Base-by-base conservation (phyloP, 1,284 basidiomycete species). In the Cutaneotrichosporon sp. region DNA sequence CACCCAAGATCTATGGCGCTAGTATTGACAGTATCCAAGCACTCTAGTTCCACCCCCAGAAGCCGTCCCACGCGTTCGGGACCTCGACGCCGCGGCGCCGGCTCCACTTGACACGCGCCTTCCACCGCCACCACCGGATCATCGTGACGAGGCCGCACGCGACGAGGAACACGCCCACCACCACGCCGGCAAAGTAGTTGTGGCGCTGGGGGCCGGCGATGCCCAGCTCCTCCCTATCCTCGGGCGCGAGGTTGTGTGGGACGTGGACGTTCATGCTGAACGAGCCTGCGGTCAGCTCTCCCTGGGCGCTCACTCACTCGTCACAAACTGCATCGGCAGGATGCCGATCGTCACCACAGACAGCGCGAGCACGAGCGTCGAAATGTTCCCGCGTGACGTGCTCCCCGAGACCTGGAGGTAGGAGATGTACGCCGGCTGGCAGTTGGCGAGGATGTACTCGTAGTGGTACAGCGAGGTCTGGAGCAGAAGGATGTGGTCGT, bases 401-500 rank as follows among this genome's bases (percentile, higher is more conserved):
- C 84, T 83, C 49, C 88, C 85, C 11, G 84, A 84, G 1, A 89
- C 80, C 3, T 87, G 84, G 3, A 97, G 84, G 64, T 92, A 87
- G 7, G 88, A 85, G 14, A 95, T 81, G 76, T 95, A 97, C 1
- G 87, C 87, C 1, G 90, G 90, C 73, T 97, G 92, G 29, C 90
- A 90, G 69, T 95, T 89, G 61, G 88, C 88, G 25, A 98, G 83
- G 78, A 93, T 88, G 42, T 88, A 89, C 74, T 97, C 94, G 79
- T 91, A 92, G 75, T 95, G 89, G n/a, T 83, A 84, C 54, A 98
- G 83, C 3, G 91, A 87, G 69, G 90, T 88, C 70, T 95, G 89
- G 66, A 97, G 83, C 2, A 91, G 88, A 31, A 95, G 79, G 66
- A 97, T 93, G 77, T 98, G 95, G 80, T 98, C 92, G 83, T 95